Evolutionary conservation across 2,329 filamentous ascomycete genomes (phyloP).

Genomic region (Tolypocladium guangdongense): DNA sequence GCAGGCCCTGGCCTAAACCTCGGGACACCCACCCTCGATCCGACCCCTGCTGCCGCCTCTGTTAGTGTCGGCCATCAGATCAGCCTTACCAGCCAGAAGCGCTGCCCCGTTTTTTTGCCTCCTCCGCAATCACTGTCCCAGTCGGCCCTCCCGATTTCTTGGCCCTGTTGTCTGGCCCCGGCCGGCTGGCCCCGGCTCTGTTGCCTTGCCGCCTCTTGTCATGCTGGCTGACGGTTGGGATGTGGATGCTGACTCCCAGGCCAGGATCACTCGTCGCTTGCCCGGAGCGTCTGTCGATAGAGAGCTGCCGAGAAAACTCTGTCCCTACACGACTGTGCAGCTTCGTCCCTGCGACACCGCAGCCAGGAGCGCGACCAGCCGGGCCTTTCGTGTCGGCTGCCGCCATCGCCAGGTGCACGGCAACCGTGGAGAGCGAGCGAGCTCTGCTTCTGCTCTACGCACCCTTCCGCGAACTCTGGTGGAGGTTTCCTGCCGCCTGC

Average conservation of each 20-base stretch:
- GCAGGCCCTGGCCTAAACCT: neutral
- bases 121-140: neutral
- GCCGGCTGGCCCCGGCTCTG: neutral
- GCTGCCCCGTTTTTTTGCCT: neutral
- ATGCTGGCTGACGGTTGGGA: neutral
- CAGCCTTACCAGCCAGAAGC: neutral
- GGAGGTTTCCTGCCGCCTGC: neutral
- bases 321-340: neutral
- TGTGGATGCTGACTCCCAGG: neutral
- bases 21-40: neutral
- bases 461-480: neutral
- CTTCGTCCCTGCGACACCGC: neutral
- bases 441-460: too few relatives aligned
- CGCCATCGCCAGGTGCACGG: neutral
- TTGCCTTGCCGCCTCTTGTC: neutral
- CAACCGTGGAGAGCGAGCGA: too few relatives aligned
- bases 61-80: neutral
- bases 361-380: neutral
- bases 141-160: neutral
- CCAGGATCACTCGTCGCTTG: neutral
- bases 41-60: neutral
- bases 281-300: neutral
- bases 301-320: neutral
- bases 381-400: neutral
- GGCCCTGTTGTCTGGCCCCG: neutral